phyloP scores from a whole-genome alignment of 805 yeast species.

The Yamadazyma akitaensis region DNA sequence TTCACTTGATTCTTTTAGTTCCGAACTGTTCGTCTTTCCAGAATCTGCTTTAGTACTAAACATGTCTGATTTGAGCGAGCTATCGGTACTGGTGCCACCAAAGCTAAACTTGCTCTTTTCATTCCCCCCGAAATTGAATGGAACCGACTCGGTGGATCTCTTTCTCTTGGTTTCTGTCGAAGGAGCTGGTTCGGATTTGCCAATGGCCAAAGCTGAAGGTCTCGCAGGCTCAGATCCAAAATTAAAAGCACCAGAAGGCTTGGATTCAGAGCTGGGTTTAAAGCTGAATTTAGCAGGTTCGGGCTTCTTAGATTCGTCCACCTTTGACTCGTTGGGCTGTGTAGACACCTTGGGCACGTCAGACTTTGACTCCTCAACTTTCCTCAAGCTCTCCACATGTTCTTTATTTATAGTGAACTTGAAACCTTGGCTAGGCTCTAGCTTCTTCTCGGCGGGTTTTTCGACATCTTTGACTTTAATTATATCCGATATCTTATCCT shows the following conservation, averaged over 20 bases:
- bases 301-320: neutral
- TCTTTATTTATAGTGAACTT: constrained; percentile 31
- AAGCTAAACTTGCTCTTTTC: constrained; percentile 1
- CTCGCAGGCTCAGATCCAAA: neutral
- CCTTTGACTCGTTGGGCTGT: too few relatives aligned
- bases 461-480: constrained; percentile 29
- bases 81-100: neutral
- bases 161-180: neutral
- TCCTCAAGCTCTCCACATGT: constrained; percentile 22
- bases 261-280: constrained; percentile 1
- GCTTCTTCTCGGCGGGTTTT: constrained; percentile 2
- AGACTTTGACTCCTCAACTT: constrained; percentile 2
- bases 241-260: neutral
- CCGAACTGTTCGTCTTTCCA: neutral
- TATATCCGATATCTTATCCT: constrained; percentile 24
- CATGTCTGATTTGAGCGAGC: neutral
- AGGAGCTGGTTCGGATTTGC: neutral
- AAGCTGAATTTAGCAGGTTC: constrained; percentile 5
- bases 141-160: too few relatives aligned
- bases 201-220: too few relatives aligned
- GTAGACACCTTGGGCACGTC: neutral
- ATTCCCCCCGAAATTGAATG: too few relatives aligned
- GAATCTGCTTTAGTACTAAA: constrained; percentile 3
- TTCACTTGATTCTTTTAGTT: neutral
- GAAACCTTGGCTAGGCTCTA: constrained; percentile 37